Evolutionary conservation across 495 filamentous ascomycete genomes (phyloP), one percentile per base, ranked within the genome.

Genomic region (Podospora sp.): DNA sequence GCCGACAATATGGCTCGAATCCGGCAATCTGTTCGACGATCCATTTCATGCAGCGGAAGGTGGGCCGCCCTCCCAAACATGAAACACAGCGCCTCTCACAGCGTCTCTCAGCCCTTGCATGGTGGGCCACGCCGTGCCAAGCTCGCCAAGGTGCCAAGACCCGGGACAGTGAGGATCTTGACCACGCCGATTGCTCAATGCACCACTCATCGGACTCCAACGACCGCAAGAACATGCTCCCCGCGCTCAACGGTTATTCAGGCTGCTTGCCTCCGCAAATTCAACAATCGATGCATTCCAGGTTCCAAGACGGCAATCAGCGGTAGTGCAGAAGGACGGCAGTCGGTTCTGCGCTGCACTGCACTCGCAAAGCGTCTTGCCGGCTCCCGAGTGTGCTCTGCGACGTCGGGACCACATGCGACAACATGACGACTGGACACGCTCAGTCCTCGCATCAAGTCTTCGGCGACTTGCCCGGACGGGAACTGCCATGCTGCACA

Each of bases 21-120:
- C 63, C 26, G 63, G 63, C 51, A 65, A 58, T 65, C 63, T 65
- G 18, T 26, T 35, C 24, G 63, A 35, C 63, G 63, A 65, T 65
- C 63, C 63, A 65, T 56, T 40, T 50, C 51, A 57, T 65, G 51
- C 63, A 56, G 18, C 27, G 12, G 36, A 24, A 1, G 63, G 52
- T 35, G 51, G 29, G 27, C 18, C 6, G 56, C 2, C 35, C 8
- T 21, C 21, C 62, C 46, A 63, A 63, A 58, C 63, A 46, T 65
- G 63, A 65, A 65, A 65, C 63, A 40, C 51, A 25, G 20, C 62
- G 27, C 29, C 53, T 21, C 49, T 36, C 46, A 26, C 40, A 63
- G 46, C 27, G 20, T 18, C 22, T 62, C 59, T 24, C 62, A 21
- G 61, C 22, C 40, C 36, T 51, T 50, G 36, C 61, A 63, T 27